phyloP scores from a whole-genome alignment of 225 moss, liverwort and hornwort species.

The Asterella californica region DNA sequence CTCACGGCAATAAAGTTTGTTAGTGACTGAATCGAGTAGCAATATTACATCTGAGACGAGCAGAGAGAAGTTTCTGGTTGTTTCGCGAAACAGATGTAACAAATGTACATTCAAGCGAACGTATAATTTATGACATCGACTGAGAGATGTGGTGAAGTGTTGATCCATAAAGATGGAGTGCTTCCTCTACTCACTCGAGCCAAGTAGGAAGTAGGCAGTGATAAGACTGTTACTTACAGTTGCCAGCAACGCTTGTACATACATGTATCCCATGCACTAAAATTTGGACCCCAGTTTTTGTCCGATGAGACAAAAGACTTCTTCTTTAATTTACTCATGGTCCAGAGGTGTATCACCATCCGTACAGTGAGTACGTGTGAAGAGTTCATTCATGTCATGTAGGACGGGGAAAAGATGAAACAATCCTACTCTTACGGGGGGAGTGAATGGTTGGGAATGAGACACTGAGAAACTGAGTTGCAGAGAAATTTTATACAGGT shows the following conservation, averaged over 20 bases:
- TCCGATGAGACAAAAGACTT: not conserved
- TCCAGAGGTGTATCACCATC: not conserved
- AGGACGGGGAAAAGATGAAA: not conserved
- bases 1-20: slow-evolving; percentile 15
- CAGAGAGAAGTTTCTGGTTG: not conserved
- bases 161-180: slow-evolving; percentile 1
- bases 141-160: not conserved
- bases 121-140: not conserved
- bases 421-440: not conserved
- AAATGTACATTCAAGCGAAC: not conserved
- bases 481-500: too few relatives aligned
- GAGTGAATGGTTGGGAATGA: not conserved
- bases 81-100: not conserved
- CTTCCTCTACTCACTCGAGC: not conserved
- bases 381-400: not conserved
- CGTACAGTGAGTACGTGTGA: not conserved
- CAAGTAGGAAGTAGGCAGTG: not conserved
- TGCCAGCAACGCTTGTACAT: not conserved
- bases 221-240: not conserved
- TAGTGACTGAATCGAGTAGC: slow-evolving; percentile 6
- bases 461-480: not conserved
- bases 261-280: not conserved
- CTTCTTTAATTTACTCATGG: not conserved
- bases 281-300: not conserved
- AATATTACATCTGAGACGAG: not conserved